These are phyloP conservation scores for Trichocladium uniseriatum DNA, from an alignment of 495 filamentous ascomycete genomes.

Conservation along the genomic window DNA sequence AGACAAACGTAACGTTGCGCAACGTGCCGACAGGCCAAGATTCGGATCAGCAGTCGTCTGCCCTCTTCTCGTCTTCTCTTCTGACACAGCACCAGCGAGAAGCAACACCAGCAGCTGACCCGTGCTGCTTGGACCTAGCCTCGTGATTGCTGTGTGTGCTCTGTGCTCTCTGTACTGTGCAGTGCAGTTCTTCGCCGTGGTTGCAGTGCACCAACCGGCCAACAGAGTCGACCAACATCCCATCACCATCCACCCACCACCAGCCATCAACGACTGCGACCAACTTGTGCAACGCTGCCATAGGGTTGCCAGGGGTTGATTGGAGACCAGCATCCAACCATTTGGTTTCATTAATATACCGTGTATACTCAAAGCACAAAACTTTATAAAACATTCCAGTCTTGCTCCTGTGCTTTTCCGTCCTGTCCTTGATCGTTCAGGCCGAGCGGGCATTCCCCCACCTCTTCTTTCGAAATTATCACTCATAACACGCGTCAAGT, in stretches of 20 bases:
- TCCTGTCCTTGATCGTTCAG: not conserved
- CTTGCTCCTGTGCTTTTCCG: not conserved
- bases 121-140: not conserved
- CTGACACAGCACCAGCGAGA: not conserved
- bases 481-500: not conserved
- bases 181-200: no score
- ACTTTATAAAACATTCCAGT: no score
- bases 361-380: no score
- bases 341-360: no score
- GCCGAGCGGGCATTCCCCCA: not conserved
- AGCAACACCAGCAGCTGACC: slow-evolving; percentile 3
- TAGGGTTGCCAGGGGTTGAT: not conserved
- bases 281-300: slow-evolving; percentile 9
- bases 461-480: not conserved
- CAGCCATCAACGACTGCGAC: slow-evolving; percentile 6
- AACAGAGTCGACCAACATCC: no score
- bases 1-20: slow-evolving; percentile 28
- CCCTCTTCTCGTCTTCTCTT: not conserved
- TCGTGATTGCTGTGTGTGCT: no score
- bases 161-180: no score
- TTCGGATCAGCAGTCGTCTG: slow-evolving; percentile 9
- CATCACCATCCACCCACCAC: not conserved
- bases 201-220: no score
- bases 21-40: not conserved
- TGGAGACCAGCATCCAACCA: slow-evolving; percentile 5